Base-by-base conservation (phyloP, 169 alveolate species). In the Cryptosporidium tyzzeri region DNA sequence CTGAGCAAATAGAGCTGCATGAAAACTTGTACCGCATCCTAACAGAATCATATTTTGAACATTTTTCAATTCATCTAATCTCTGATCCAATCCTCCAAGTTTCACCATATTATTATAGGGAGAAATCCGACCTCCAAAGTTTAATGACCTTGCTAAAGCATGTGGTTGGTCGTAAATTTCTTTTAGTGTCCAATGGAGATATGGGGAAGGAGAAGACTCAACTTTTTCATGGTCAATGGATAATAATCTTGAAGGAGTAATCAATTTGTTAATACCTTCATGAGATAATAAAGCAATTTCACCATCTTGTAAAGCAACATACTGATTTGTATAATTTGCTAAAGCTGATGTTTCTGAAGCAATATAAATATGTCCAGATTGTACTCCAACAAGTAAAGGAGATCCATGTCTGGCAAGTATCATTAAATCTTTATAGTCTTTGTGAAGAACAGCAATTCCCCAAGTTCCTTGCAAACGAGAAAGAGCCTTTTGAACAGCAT, bases 291-390 rank as follows among this genome's bases (percentile, higher is more conserved):
- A 94, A 18, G 95, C 93, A n/a, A 97, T 93, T 85, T 96, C 98
- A 3, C 97, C 97, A 70, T 96, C 97, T 45, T 95, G 86, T 26
- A 97, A 91, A 31, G 94, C 95, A 14, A 97, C 94, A 75, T 95
- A 98, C 55, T 97, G 96, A 71, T 95, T 95, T 1, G 99, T 97
- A 87, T 95, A 94, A 80, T 95, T 92, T 75, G 96, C 95, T 75
- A 98, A 95, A 12, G 98, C 99, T 18, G 98, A 93, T 44, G 96
- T 95, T 91, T 98, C 99, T 26, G 98, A 94, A 4, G 99, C 98
- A 0, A 98, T 96, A 86, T 92, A 94, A 23, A 96, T 93, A 45
- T 96, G 94, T 39, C 94, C 94, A 9, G 94, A 95, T 41, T 91
- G 94, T 31, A 86, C 89, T 29, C 98, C 99, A 29, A 97, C 94